phyloP scores from a whole-genome alignment of 2,329 filamentous ascomycete species.

The Alternaria burnsii region DNA sequence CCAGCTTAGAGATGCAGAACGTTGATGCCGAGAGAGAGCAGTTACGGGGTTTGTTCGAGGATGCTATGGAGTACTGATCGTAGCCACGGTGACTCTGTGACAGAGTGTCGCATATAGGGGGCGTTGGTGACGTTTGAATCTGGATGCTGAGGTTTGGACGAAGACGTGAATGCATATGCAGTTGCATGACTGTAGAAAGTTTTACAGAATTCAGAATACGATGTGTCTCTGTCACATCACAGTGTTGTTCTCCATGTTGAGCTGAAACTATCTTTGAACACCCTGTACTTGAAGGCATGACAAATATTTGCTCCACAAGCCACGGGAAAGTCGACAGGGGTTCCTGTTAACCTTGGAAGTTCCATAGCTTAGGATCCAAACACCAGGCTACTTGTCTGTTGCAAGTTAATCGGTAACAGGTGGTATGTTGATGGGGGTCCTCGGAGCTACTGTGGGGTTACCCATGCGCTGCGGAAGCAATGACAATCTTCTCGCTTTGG shows the following conservation, averaged over 20 bases:
- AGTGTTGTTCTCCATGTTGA: background rate
- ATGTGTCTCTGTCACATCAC: background rate
- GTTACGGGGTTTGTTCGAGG: conserved; percentile 57
- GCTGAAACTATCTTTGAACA: background rate
- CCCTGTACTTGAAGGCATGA: background rate
- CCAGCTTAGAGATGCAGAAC: conserved; percentile 68
- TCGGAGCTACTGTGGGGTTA: conserved; percentile 5
- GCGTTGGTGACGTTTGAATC: background rate
- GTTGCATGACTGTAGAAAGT: background rate
- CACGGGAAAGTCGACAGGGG: background rate
- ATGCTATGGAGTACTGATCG: conserved; percentile 23
- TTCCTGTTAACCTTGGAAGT: background rate
- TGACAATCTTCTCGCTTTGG: background rate
- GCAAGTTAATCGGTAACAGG: background rate
- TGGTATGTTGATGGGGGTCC: background rate
- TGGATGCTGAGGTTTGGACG: background rate
- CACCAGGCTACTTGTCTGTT: background rate
- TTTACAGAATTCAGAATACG: background rate
- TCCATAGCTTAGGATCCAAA: background rate
- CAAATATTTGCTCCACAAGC: background rate
- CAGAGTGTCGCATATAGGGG: background rate
- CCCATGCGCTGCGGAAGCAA: background rate
- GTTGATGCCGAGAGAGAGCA: conserved; percentile 60
- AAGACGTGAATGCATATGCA: background rate
- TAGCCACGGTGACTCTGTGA: background rate